Evolutionary conservation across 768 basidiomycete genomes (phyloP).

Genomic region (Boletellus sp.): DNA sequence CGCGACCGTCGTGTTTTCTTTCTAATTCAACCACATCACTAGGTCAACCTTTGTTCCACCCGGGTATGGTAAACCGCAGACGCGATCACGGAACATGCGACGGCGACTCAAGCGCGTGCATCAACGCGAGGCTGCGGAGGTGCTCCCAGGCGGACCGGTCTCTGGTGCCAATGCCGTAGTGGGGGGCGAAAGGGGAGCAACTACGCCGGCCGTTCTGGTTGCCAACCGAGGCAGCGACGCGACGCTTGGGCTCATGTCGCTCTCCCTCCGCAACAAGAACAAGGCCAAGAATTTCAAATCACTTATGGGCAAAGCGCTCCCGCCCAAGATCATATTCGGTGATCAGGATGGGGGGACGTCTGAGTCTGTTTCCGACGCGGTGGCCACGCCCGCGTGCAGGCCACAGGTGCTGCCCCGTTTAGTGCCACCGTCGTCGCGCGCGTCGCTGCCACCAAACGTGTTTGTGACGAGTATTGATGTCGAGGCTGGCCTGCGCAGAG

Average conservation of each 20-base stretch:
- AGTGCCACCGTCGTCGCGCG: constrained; percentile 62
- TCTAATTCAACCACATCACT: background rate
- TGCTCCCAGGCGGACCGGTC: constrained; percentile 22
- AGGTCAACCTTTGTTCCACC: constrained; percentile 43
- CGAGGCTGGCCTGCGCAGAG: constrained; percentile 40
- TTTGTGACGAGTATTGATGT: constrained; percentile 74
- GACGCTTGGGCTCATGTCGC: constrained; percentile 31
- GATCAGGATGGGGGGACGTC: constrained; percentile 11
- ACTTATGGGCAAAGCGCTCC: constrained; percentile 41
- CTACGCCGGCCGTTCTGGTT: constrained; percentile 3
- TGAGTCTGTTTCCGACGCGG: too few species aligned
- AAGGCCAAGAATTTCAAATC: constrained; percentile 67
- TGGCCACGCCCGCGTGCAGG: too few species aligned
- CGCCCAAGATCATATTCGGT: constrained; percentile 53
- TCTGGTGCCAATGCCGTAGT: constrained; percentile 42
- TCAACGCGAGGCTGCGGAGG: constrained; percentile 19
- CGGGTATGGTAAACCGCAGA: constrained; percentile 55
- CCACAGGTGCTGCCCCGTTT: constrained; percentile 33
- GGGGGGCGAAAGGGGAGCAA: background rate
- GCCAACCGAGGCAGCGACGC: constrained; percentile 14
- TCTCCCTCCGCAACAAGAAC: constrained; percentile 67
- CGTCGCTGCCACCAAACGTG: constrained; percentile 54
- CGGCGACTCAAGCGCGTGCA: constrained; percentile 44
- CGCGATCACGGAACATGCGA: constrained; percentile 56
- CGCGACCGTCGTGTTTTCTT: background rate